Base-by-base conservation (phyloP, 108 stramenopile genomes). In the Stephanodiscus triporus region DNA sequence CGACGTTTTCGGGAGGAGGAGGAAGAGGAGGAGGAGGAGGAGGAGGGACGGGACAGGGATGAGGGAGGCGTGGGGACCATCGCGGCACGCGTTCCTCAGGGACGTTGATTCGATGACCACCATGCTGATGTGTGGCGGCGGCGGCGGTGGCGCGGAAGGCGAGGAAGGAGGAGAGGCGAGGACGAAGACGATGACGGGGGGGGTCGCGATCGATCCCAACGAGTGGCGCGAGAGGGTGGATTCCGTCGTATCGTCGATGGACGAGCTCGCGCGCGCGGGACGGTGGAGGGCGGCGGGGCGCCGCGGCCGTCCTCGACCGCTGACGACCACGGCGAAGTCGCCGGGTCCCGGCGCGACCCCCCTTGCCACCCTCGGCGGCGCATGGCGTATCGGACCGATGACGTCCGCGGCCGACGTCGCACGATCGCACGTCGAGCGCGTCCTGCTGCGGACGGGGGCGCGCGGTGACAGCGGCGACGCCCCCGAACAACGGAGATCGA, bases 201-300 rank as follows among this genome's bases (percentile, higher is more conserved):
- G 26, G 4, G 16, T 63, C 50, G 57, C 26, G 20, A 34, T 80
- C 17, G 24, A 45, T 73, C 61, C 43, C 5, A 53, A 66, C 2
- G 78, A 80, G 30, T 73, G 69, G 67, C 50, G 69, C 29, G 73
- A 80, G 48, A 73, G 57, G 68, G 56, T 80, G n/a, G 10, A 74
- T 48, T 62, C 55, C 6, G 57, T 80, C 42, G 63, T 80, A 8
- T 55, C 48, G 16, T 49, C 50, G 49, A 9, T 80, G 37, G 79
- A 80, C 59, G 79, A 70, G 40, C 70, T 32, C 56, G 51, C 50
- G 19, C 57, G 47, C n/a, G 11, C 43, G 67, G 14, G 23, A 30
- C 16, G 19, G 27, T 9, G 56, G 29, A 14, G 48, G 27, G 22
- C 4, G 0, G 27, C 14, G 17, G 13, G 29, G 32, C 14, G 16